Percentiles rank a stretch among this genome's conserved stretches.
phyloP scores from a whole-genome alignment of 2,329 filamentous ascomycete species.

The Diaporthe sp. region DNA sequence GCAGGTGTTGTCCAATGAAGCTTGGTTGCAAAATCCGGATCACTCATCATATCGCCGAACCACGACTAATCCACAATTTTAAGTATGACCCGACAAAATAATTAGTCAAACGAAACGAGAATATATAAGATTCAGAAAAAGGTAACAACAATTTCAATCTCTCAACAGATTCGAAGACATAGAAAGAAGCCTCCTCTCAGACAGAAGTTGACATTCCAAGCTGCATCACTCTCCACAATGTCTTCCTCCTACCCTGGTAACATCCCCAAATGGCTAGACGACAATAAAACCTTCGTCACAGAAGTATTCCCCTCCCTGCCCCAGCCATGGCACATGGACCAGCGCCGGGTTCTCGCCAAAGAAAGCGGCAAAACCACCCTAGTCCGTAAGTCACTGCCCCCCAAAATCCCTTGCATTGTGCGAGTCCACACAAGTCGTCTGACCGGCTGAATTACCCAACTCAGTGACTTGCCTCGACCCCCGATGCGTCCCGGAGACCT shows the following conservation, averaged over 20 bases:
- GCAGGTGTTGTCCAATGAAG: neutral
- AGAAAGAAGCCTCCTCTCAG: no score
- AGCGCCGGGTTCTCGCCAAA: conserved; percentile 22
- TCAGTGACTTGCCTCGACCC: conserved; percentile 38
- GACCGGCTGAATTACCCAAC: no score
- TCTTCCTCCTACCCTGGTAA: conserved; percentile 15
- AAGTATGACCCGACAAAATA: neutral
- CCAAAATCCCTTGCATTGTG: neutral
- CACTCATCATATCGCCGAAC: conserved; percentile 18
- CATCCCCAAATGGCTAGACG: conserved; percentile 31
- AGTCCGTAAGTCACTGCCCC: conserved; percentile 16
- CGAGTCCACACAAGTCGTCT: neutral
- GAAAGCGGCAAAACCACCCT: conserved; percentile 24
- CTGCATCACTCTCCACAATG: neutral
- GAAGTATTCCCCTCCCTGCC: conserved; percentile 30
- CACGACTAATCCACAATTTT: conserved; percentile 7
- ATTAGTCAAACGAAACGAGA: neutral
- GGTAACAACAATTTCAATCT: neutral
- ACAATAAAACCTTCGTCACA: conserved; percentile 32
- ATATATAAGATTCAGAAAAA: neutral
- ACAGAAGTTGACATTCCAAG: neutral
- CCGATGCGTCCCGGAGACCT: conserved; percentile 37
- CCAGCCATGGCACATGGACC: conserved; percentile 32
- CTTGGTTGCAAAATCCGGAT: neutral
- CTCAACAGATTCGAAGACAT: neutral